phyloP scores from a whole-genome alignment of 2,329 filamentous ascomycete species.

The Diplocarpon rosae region DNA sequence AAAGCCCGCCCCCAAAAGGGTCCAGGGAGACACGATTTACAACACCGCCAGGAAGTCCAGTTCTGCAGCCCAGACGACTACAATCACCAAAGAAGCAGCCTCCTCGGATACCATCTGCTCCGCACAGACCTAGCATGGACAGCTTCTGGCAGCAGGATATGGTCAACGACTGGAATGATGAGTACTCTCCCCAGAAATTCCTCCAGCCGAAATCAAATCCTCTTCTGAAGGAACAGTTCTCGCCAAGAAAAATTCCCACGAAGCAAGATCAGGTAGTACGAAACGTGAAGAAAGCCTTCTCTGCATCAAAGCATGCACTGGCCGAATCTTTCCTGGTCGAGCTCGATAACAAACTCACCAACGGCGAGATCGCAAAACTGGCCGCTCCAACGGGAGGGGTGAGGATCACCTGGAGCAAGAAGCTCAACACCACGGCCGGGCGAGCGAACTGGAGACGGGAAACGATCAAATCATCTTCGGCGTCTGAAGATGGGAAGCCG shows the following conservation, averaged over 20 bases:
- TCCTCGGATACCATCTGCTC: conserved; percentile 40
- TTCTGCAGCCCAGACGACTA: conserved; percentile 14
- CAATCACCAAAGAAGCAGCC: conserved; percentile 23
- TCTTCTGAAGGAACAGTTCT: background rate
- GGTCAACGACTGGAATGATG: conserved; percentile 53
- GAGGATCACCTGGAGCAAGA: conserved; percentile 62
- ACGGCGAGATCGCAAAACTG: conserved; percentile 46
- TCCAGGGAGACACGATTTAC: conserved; percentile 15
- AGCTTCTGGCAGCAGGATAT: conserved; percentile 49
- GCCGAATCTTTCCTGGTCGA: conserved; percentile 55
- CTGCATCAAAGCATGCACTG: conserved; percentile 44
- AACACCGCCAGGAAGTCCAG: conserved; percentile 24
- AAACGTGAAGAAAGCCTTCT: conserved; percentile 47
- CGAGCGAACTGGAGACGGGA: conserved; percentile 62
- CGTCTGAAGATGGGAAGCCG: background rate
- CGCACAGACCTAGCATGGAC: conserved; percentile 42
- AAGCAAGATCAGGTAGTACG: conserved; percentile 29
- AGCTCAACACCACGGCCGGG: conserved; percentile 70
- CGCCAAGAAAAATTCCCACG: conserved; percentile 25
- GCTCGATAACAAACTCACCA: conserved; percentile 55
- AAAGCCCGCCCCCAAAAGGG: conserved; percentile 13
- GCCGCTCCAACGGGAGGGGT: conserved; percentile 58
- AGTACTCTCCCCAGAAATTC: conserved; percentile 42
- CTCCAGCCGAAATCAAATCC: conserved; percentile 21
- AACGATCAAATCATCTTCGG: conserved; percentile 30